Conservation (phyloP, 768 basidiomycete genomes). For the Suillus luteus region DNA sequence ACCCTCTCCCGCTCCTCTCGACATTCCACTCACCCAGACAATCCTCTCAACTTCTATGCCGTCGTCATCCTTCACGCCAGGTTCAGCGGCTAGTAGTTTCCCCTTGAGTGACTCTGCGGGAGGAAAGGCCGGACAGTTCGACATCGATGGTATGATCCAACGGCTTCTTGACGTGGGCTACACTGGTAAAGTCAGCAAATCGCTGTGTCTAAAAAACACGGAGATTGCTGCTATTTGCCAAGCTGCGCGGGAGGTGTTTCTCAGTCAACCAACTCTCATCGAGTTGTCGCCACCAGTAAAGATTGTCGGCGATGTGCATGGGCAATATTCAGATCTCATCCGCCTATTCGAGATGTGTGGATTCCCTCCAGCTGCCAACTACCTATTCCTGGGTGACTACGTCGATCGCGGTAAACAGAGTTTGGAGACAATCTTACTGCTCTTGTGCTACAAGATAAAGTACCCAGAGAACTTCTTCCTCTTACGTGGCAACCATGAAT, state of each 20-base stretch:
- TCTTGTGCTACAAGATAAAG: conserved; percentile 99
- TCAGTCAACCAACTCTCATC: conserved; percentile 94
- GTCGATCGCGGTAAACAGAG: conserved; percentile 99
- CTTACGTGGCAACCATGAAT: conserved; percentile 97
- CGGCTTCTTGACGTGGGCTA: conserved; percentile 96
- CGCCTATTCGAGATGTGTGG: conserved; percentile 99
- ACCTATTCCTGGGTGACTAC: conserved; percentile 98
- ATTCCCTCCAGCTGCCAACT: conserved; percentile 95
- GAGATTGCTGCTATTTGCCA: conserved; percentile 95
- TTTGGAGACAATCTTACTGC: conserved; percentile 93
- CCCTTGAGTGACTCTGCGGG: conserved; percentile 39
- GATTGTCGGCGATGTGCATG: conserved; percentile 99
- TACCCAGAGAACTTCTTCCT: conserved; percentile 99
- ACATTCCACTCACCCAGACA: conserved; percentile 80
- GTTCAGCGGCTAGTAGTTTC: conserved; percentile 46
- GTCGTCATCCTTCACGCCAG: conserved; percentile 50
- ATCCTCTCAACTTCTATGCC: conserved; percentile 76
- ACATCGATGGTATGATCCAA: conserved; percentile 98
- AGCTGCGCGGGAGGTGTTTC: conserved; percentile 94
- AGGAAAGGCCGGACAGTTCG: conserved; percentile 67
- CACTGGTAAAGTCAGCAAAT: conserved; percentile 97
- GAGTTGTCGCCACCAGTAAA: conserved; percentile 98
- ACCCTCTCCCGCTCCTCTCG: conserved; percentile 59
- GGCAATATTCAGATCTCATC: conserved; percentile 98
- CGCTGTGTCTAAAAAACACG: conserved; percentile 90